Percentiles rank a stretch among this genome's conserved stretches.
phyloP scores from a whole-genome alignment of 2,329 filamentous ascomycete species.

The Aureobasidium namibiae region DNA sequence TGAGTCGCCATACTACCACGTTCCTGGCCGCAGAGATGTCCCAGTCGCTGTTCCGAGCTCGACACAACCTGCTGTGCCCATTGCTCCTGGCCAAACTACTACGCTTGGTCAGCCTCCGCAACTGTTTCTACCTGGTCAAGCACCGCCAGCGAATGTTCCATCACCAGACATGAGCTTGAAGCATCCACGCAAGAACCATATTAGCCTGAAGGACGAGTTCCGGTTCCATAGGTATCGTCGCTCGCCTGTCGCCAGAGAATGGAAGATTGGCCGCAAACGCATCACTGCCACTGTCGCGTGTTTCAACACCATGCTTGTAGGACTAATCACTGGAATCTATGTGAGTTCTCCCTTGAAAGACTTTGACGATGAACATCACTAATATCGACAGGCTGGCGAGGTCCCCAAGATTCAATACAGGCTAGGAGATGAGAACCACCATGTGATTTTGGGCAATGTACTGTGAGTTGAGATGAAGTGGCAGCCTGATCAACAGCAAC shows the following conservation, averaged over 20 bases:
- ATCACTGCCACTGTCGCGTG: constrained; percentile 62
- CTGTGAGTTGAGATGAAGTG: constrained; percentile 30
- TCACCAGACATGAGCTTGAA: constrained; percentile 20
- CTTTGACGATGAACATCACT: background rate
- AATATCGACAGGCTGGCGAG: constrained; percentile 48
- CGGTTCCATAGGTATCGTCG: constrained; percentile 40
- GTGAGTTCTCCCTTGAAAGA: constrained; percentile 22
- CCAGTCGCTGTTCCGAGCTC: background rate
- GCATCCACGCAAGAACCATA: constrained; percentile 26
- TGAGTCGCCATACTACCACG: constrained; percentile 9
- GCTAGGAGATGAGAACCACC: constrained; percentile 60
- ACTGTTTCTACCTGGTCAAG: background rate
- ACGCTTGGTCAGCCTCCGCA: background rate
- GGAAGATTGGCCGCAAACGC: constrained; percentile 58
- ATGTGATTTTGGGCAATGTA: constrained; percentile 64
- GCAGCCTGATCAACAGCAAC: background rate
- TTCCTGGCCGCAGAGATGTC: constrained; percentile 4
- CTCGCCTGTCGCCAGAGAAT: constrained; percentile 64
- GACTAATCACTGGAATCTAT: constrained; percentile 65
- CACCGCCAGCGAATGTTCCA: background rate
- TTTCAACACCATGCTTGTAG: constrained; percentile 63
- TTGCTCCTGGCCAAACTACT: background rate
- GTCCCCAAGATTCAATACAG: constrained; percentile 74
- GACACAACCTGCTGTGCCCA: background rate
- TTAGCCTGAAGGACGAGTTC: constrained; percentile 28